Base-by-base conservation (phyloP, 2,329 filamentous ascomycete species). In the Thelonectria blattea region DNA sequence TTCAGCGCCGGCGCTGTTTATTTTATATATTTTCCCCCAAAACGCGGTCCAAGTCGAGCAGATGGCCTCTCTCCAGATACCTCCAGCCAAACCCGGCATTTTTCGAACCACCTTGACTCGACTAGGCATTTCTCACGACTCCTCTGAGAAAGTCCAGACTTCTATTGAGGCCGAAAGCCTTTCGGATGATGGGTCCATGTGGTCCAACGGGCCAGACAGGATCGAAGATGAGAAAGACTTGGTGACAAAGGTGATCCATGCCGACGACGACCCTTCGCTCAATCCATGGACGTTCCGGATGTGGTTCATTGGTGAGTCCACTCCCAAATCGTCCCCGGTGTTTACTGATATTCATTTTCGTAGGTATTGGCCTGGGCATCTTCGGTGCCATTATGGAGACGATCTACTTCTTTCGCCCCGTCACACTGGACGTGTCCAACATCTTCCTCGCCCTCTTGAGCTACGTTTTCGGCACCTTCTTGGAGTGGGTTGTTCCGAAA, bases 381-480 rank as follows among this genome's bases (percentile, higher is more conserved):
- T 71, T 70, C 43, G 68, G 64, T 17, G 64, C 49, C 8, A 64
- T 70, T 14, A 20, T 71, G 7, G 60, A 70, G 22, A 62, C 65
- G 22, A 71, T 71, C 32, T 62, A 65, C 54, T 71, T 67, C 64
- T 71, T 71, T 54, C 67, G 67, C 15, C 68, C 68, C 1, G 64
- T 67, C 7, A 59, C 63, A 14, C 58, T 71, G 2, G 61, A 69
- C 11, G 68, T 71, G 2, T 68, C 68, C 11, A 58, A 65, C 14
- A 63, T 70, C 39, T 71, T 71, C 64, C 45, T 71, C 4, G 65
- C 68, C 5, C 59, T 71, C 32, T 58, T 71, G 18, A 60, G 62
- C 9, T 60, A 67, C 22, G 60, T 61, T 5, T 59, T 69, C 42
- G 42, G 42, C 9, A 24, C 42, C 18, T 11, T 10, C 18, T 20